Base-by-base conservation (phyloP, 176 grass and related monocot species). In the Eleusine coracana region DNA sequence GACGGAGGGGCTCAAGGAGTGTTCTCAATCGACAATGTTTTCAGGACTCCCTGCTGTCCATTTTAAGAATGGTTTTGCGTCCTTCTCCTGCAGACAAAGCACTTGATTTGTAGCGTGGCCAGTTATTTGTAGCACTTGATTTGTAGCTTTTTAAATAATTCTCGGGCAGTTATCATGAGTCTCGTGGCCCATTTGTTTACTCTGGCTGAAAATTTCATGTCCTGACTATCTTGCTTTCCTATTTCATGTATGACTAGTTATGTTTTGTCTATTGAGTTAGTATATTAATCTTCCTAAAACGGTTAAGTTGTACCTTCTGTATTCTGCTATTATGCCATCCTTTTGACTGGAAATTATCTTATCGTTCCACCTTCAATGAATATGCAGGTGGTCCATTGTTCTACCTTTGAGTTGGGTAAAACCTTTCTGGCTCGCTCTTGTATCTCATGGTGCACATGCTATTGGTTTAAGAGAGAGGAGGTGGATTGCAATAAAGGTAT, bases 401-500 rank as follows among this genome's bases (percentile, higher is more conserved):
- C 76, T 98, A 72, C 96, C 96, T 63, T 74, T 95, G 85, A 88
- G 88, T 80, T 98, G 90, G 92, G 79, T 91, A 46, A 95, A 95
- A 72, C 83, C 82, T 70, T 98, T 98, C 68, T 98, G 96, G 96
- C 71, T 80, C n/a, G 86, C 66, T 84, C 83, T 98, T 71, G 79
- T 98, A 63, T 88, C 90, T 63, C 65, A 80, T 77, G 95, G 92
- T 61, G 91, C 84, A 42, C 82, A 74, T 66, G 88, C 60, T 18
- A 88, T 98, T 86, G 96, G 96, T 68, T 82, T 95, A 89, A 95
- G 92, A 85, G 92, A 98, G 80, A 89, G 84, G 82, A 79, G 84
- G 27, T 95, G 96, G 96, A 74, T 98, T 75, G 86, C 92, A 70
- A 77, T 84, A 82, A 95, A 98, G 88, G 96, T 98, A 98, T 44